Conservation (phyloP, 1,284 basidiomycete genomes). For the Pyrrhoderma lamaoense region DNA sequence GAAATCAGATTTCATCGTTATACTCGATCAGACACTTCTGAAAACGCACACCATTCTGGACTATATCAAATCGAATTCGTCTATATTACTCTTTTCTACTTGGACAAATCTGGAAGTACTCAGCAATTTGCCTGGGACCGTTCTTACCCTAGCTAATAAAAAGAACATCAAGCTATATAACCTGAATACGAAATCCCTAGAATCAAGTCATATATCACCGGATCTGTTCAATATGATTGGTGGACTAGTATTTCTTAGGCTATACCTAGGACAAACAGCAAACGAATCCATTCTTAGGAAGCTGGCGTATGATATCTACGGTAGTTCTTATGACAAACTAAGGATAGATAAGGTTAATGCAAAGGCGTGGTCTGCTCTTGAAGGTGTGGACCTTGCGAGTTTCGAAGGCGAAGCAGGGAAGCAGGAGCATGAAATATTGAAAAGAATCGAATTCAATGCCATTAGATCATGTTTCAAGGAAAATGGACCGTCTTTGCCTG, state of each 20-base stretch:
- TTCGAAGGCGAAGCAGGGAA: background rate
- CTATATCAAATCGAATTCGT: slow-evolving; percentile 48
- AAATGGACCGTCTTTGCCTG: slow-evolving; percentile 50
- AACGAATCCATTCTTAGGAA: slow-evolving; percentile 45
- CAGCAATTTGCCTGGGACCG: slow-evolving; percentile 43
- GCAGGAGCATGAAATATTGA: slow-evolving; percentile 31
- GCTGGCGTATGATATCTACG: slow-evolving; percentile 39
- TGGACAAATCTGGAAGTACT: slow-evolving; percentile 58
- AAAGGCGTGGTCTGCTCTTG: slow-evolving; percentile 51
- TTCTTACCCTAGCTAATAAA: slow-evolving; percentile 35
- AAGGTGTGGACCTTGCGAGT: slow-evolving; percentile 39
- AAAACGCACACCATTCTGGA: slow-evolving; percentile 59
- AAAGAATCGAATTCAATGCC: slow-evolving; percentile 62
- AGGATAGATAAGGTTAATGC: slow-evolving; percentile 41
- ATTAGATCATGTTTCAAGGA: slow-evolving; percentile 52
- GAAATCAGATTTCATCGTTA: slow-evolving; percentile 52
- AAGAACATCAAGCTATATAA: slow-evolving; percentile 51
- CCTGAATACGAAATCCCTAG: slow-evolving; percentile 45
- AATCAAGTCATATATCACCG: slow-evolving; percentile 28
- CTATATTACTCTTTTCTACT: slow-evolving; percentile 52
- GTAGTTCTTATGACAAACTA: slow-evolving; percentile 36
- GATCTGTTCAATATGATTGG: slow-evolving; percentile 39
- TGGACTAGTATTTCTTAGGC: slow-evolving; percentile 59
- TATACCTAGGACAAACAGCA: slow-evolving; percentile 62
- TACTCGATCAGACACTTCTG: slow-evolving; percentile 61